These are phyloP conservation scores for Leptographium procerum DNA, from an alignment of 2,329 filamentous ascomycete species.

Conservation along the genomic window DNA sequence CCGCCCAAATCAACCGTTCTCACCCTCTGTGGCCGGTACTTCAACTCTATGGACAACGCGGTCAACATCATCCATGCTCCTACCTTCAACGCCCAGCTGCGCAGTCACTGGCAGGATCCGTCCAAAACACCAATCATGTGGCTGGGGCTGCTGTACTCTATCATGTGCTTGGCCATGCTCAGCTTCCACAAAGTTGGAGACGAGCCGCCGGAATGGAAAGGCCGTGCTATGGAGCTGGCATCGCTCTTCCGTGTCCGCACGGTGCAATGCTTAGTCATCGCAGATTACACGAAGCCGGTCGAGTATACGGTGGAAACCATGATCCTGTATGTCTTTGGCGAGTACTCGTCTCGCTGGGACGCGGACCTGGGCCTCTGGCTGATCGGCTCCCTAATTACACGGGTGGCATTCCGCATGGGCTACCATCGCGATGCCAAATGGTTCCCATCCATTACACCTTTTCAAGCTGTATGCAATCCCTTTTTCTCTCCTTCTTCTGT, in stretches of 20 bases:
- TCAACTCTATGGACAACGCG: conserved; percentile 67
- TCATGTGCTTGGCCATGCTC: conserved; percentile 66
- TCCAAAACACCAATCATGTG: conserved; percentile 64
- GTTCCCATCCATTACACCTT: conserved; percentile 60
- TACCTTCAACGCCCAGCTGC: conserved; percentile 67
- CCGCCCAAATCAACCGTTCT: conserved; percentile 76
- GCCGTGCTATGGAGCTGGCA: conserved; percentile 48
- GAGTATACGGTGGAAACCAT: conserved; percentile 71
- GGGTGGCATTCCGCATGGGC: conserved; percentile 56
- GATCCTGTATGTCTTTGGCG: conserved; percentile 63
- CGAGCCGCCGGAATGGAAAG: conserved; percentile 67
- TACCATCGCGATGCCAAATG: conserved; percentile 69
- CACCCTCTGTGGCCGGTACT: conserved; percentile 77
- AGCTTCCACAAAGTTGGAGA: conserved; percentile 72
- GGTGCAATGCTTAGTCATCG: conserved; percentile 65
- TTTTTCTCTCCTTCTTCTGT: not conserved
- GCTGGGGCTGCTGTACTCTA: conserved; percentile 65
- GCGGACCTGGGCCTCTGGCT: conserved; percentile 58
- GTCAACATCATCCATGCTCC: conserved; percentile 70
- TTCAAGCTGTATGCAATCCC: conserved; percentile 47
- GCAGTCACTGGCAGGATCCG: conserved; percentile 58
- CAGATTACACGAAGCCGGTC: conserved; percentile 65
- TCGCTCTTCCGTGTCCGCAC: conserved; percentile 58
- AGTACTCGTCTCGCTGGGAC: conserved; percentile 63
- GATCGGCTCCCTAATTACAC: conserved; percentile 42